These are phyloP conservation scores for Hydrangea macrophylla DNA, from an alignment of 148 eudicot species.

Conservation along the genomic window DNA sequence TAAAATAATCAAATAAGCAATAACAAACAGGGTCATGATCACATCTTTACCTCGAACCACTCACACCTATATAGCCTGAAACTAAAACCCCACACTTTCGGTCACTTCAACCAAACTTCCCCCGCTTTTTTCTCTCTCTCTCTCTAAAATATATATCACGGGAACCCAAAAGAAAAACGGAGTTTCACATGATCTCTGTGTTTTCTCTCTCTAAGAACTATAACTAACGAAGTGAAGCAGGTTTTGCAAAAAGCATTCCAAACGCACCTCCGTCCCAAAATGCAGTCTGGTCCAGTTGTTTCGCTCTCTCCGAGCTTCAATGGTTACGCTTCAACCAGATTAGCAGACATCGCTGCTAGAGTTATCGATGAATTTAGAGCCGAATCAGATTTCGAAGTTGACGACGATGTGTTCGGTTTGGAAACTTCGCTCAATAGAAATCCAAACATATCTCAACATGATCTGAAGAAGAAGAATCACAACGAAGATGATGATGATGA, in stretches of 20 bases:
- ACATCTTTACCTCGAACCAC: slow-evolving; percentile 10
- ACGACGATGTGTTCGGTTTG: slow-evolving; percentile 5
- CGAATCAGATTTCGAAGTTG: slow-evolving; percentile 1
- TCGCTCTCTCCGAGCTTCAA: slow-evolving; percentile 35
- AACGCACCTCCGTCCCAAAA: background rate
- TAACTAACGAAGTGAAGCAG: background rate
- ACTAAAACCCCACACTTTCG: background rate
- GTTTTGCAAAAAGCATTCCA: too few relatives aligned
- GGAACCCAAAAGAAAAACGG: too few relatives aligned
- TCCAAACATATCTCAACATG: background rate
- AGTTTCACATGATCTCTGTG: background rate
- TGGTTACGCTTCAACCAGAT: slow-evolving; percentile 15
- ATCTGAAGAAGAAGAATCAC: background rate
- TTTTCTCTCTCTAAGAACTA: background rate
- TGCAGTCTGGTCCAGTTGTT: slow-evolving; percentile 13
- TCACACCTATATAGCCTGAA: slow-evolving; percentile 10
- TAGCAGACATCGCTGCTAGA: slow-evolving; percentile 35
- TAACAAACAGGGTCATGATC: too few relatives aligned
- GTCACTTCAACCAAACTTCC: background rate
- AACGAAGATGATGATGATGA: slow-evolving; percentile 5
- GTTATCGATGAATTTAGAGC: slow-evolving; percentile 26
- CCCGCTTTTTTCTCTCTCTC: slow-evolving; percentile 1
- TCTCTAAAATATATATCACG: background rate
- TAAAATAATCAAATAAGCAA: too few relatives aligned
- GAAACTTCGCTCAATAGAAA: background rate